Evolutionary conservation across 306 rosid genomes (phyloP), one percentile per base, ranked within the genome.

Genomic region (Potentilla sterilis): DNA sequence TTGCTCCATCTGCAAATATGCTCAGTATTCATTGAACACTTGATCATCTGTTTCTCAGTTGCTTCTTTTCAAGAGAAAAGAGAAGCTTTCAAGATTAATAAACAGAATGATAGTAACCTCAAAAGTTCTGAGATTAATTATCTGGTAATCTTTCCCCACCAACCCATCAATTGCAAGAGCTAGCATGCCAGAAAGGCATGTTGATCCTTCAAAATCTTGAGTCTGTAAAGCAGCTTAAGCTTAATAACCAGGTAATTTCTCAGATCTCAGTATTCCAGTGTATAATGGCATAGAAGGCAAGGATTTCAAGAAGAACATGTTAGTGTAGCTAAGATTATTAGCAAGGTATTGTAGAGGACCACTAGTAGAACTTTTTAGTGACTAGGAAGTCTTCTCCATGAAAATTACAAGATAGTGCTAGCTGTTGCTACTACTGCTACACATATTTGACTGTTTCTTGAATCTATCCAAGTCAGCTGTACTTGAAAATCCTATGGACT

Each of bases 21-120:
- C 14, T 4, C 32, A 58, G 47, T 43, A 41, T 77, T 73, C 85
- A 81, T 72, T 81, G 85, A 78, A 81, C 75, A 67, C 43, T 43
- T 74, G 32, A 74, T 28, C 35, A 19, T 77, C 46, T 11, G 73
- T 22, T 48, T 64, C 84, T 9, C 54, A 35, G 14, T 57, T 46
- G 54, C 58, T 59, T 69, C 24, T 16, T 40, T 19, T 9, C 28
- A 48, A 62, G 24, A 14, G 14, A 12, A 42, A 15, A 3, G 6
- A 21, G 4, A 24, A 6, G 37, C 42, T 63, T 65, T 16, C 22
- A 65, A 34, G 28, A 37, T 18, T 35, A 8, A 64, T 64, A 37
- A 13, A n/a, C 21, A 43, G 22, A 57, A 12, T 69, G 14, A 61
- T 28, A 61, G 7, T 38, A 47, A 19, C 52, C 34, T 47, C 19